phyloP scores from a whole-genome alignment of 257 asterid species.

The Primulina eburnea region DNA sequence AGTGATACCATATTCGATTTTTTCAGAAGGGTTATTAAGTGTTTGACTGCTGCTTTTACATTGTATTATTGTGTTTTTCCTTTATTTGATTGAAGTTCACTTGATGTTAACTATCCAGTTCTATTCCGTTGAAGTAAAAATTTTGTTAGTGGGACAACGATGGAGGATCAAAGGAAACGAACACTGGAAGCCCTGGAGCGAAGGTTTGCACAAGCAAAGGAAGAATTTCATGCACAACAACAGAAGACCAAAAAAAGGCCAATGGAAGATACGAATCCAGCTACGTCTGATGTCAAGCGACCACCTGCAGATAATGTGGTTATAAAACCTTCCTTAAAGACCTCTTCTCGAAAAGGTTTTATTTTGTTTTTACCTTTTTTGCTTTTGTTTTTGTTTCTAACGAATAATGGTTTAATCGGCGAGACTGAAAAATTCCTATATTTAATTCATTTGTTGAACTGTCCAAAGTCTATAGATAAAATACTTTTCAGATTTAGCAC shows the following conservation, averaged over 20 bases:
- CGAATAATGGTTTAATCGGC: background rate
- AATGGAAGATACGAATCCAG: conserved; percentile 24
- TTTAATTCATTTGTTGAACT: too few relatives aligned
- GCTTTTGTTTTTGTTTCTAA: background rate
- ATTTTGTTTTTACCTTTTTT: background rate
- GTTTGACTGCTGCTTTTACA: too few relatives aligned
- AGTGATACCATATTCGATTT: too few relatives aligned
- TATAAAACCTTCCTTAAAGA: conserved; percentile 22
- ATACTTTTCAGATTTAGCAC: too few relatives aligned
- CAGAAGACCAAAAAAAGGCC: conserved; percentile 50
- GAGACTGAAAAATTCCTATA: too few relatives aligned
- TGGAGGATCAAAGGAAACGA: conserved; percentile 66
- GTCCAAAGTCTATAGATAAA: too few relatives aligned
- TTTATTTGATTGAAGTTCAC: too few relatives aligned
- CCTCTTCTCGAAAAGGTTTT: conserved; percentile 56
- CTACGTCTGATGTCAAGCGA: conserved; percentile 18
- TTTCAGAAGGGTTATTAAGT: too few relatives aligned
- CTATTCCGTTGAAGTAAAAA: background rate
- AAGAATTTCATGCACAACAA: conserved; percentile 47
- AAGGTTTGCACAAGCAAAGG: conserved; percentile 73
- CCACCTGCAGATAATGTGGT: conserved; percentile 25
- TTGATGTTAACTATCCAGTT: too few relatives aligned
- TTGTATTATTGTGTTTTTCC: too few relatives aligned
- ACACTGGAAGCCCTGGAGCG: conserved; percentile 71
- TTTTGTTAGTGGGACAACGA: conserved; percentile 22